phyloP scores from a whole-genome alignment of 2,329 filamentous ascomycete genomes.

The Microdochium trichocladiopsis region DNA sequence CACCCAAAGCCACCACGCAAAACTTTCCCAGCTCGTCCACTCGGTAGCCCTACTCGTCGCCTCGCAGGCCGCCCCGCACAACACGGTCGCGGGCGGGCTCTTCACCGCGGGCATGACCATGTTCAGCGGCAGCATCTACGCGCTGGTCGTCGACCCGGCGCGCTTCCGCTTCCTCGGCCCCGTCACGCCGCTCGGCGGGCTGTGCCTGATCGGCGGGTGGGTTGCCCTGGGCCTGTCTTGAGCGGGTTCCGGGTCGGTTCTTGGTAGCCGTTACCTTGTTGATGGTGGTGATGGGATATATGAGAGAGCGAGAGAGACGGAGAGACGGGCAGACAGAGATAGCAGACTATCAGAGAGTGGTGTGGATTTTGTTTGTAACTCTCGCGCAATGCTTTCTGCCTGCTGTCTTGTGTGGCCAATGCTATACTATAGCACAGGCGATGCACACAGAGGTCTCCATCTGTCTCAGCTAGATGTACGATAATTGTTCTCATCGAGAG shows the following conservation, averaged over 20 bases:
- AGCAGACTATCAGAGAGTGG: too few species aligned
- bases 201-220: conserved; percentile 61
- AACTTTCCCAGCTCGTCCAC: conserved; percentile 52
- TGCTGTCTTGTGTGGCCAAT: too few species aligned
- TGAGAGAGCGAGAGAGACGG: too few species aligned
- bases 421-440: too few species aligned
- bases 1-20: background rate
- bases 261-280: background rate
- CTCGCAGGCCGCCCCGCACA: conserved; percentile 40
- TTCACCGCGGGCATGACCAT: conserved; percentile 60
- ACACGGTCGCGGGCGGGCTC: conserved; percentile 48
- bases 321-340: too few species aligned
- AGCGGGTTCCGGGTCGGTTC: too few species aligned
- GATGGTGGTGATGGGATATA: background rate
- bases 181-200: conserved; percentile 56
- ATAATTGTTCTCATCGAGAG: too few species aligned
- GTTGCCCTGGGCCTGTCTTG: conserved; percentile 32
- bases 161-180: conserved; percentile 54
- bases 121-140: conserved; percentile 61
- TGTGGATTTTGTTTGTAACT: too few species aligned
- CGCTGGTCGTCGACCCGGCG: conserved; percentile 54
- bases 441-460: too few species aligned
- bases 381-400: too few species aligned
- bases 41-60: conserved; percentile 52
- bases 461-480: too few species aligned